These are phyloP conservation scores for Aristolochia fimbriata DNA, from an alignment of 164 flowering plant species.

Conservation along the genomic window DNA sequence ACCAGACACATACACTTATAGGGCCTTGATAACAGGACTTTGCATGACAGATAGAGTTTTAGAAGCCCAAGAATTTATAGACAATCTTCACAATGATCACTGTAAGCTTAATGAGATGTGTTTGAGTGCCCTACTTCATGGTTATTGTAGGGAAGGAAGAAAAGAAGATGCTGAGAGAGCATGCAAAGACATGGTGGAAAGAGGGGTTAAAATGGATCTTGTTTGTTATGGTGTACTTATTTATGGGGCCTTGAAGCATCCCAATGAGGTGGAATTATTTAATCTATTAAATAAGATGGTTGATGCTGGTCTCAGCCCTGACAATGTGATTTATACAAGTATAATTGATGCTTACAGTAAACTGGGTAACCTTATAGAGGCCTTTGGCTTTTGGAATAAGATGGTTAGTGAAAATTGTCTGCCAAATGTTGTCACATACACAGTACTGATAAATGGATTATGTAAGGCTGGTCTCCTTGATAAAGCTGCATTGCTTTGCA, in stretches of 20 bases:
- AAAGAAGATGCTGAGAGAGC: conserved; percentile 48
- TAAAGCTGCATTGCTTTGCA: conserved; percentile 55
- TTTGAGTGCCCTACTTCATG: conserved; percentile 57
- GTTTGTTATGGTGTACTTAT: conserved; percentile 71
- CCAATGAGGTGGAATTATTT: conserved; percentile 22
- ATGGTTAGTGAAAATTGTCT: conserved; percentile 60
- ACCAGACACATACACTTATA: conserved; percentile 78
- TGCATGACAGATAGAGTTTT: conserved; percentile 56
- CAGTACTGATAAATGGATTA: conserved; percentile 62
- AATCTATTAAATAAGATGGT: conserved; percentile 53
- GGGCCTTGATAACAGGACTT: conserved; percentile 72
- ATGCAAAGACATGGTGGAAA: conserved; percentile 51
- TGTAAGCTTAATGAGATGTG: conserved; percentile 64
- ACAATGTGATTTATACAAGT: conserved; percentile 59
- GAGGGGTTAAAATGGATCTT: conserved; percentile 61
- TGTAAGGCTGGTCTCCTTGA: conserved; percentile 59
- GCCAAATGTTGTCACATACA: conserved; percentile 79
- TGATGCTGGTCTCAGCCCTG: conserved; percentile 50
- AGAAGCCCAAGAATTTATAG: conserved; percentile 68
- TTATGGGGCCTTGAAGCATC: conserved; percentile 38
- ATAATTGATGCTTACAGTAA: conserved; percentile 61
- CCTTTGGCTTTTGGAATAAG: conserved; percentile 50
- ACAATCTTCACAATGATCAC: conserved; percentile 44
- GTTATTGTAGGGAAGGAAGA: conserved; percentile 72
- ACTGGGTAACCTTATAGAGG: conserved; percentile 48